phyloP scores from a whole-genome alignment of 2,329 filamentous ascomycete genomes.

The Talaromyces amestolkiae region DNA sequence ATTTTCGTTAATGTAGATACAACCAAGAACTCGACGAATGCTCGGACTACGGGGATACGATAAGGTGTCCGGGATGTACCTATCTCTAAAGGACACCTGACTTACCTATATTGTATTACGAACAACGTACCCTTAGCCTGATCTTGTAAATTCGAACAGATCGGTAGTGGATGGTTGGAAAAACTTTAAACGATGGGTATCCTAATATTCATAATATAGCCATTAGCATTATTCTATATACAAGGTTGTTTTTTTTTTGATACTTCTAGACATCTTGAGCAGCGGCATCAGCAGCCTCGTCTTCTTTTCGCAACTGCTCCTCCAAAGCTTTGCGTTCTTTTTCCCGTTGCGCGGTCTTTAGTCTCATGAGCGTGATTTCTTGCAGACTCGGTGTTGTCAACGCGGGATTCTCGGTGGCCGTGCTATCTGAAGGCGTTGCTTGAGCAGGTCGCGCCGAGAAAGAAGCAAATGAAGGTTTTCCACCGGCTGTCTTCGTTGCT shows the following conservation, averaged over 20 bases:
- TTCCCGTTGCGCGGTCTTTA: conserved; percentile 57
- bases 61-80: neutral
- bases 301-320: conserved; percentile 52
- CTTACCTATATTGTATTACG: neutral
- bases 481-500: conserved; percentile 21
- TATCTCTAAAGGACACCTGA: neutral
- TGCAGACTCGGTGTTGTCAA: conserved; percentile 41
- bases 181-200: conserved; percentile 11
- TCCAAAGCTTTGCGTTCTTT: conserved; percentile 54
- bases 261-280: conserved; percentile 18
- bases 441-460: conserved; percentile 8
- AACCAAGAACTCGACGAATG: neutral
- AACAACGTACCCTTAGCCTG: neutral
- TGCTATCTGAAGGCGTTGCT: conserved; percentile 1
- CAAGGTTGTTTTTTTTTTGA: neutral
- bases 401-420: conserved; percentile 21
- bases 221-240: conserved; percentile 9
- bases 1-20: neutral
- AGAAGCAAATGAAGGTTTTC: conserved; percentile 17
- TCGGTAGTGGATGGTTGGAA: neutral
- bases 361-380: conserved; percentile 54
- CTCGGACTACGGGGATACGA: neutral
- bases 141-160: neutral
- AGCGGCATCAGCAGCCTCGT: conserved; percentile 43
- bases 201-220: neutral